Evolutionary conservation across 345 rosid genomes (phyloP).

Genomic region (Combretum micranthum): DNA sequence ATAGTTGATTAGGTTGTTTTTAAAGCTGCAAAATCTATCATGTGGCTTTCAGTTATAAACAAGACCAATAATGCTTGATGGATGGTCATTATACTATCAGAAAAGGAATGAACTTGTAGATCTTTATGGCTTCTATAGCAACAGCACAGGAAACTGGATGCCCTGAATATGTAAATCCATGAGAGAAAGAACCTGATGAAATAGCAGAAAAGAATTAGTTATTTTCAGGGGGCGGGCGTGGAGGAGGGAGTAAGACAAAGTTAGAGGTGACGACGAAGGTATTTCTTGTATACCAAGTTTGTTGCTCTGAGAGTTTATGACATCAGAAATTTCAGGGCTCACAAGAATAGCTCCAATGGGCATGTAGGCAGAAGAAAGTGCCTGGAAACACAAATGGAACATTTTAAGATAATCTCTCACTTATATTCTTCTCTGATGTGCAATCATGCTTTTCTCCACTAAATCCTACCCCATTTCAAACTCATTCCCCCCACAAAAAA

Average conservation of each 20-base stretch:
- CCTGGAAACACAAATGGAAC: constrained; percentile 28
- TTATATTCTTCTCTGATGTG: too few species aligned
- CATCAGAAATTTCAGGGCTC: constrained; percentile 82
- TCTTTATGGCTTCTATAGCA: constrained; percentile 66
- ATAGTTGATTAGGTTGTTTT: too few species aligned
- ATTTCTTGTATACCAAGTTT: constrained; percentile 57
- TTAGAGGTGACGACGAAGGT: background rate
- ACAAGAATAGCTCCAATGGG: constrained; percentile 91
- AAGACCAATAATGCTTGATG: background rate
- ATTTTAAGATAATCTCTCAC: too few species aligned
- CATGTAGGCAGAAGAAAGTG: constrained; percentile 91
- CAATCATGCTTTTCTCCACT: too few species aligned
- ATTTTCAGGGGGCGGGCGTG: background rate
- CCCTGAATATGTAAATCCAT: constrained; percentile 96
- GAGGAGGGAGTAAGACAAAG: constrained; percentile 2
- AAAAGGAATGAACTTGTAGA: constrained; percentile 49
- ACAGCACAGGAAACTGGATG: constrained; percentile 96
- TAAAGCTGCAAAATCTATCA: background rate
- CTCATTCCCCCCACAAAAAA: too few species aligned
- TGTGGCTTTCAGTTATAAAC: background rate
- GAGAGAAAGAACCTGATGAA: constrained; percentile 68
- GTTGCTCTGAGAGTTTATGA: constrained; percentile 88
- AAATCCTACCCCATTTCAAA: too few species aligned
- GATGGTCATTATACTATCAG: background rate
- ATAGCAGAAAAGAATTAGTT: constrained; percentile 5